Evolutionary conservation across 192 early-diverging fungal species (phyloP).

Genomic region (Mortierella hygrophila): DNA sequence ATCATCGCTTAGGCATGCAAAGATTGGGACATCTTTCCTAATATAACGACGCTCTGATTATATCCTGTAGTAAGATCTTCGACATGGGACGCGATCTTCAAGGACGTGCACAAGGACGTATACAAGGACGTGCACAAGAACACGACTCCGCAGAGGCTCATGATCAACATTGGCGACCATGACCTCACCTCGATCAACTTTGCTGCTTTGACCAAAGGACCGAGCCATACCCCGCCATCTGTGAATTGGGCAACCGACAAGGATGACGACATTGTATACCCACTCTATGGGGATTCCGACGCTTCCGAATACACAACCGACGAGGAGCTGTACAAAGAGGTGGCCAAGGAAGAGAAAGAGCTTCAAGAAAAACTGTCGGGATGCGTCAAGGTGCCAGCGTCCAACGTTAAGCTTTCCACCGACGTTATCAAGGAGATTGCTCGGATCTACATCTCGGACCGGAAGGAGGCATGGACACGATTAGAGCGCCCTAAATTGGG

Average conservation of each 20-base stretch:
- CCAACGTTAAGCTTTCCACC: not conserved
- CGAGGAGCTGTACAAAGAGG: constrained; percentile 43
- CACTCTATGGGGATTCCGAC: constrained; percentile 46
- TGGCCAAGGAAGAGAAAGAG: constrained; percentile 31
- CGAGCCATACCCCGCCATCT: not conserved
- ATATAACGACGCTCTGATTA: not conserved
- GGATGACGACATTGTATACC: constrained; percentile 18
- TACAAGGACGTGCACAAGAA: not conserved
- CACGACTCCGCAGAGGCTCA: not conserved
- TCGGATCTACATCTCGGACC: constrained; percentile 12
- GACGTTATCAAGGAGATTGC: not conserved
- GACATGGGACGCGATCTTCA: constrained; percentile 37
- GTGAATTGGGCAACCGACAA: not conserved
- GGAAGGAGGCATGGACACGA: constrained; percentile 13
- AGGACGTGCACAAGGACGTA: not conserved
- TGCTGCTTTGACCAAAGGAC: constrained; percentile 11
- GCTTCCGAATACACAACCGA: constrained; percentile 47
- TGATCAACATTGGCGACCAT: not conserved
- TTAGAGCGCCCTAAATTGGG: not conserved
- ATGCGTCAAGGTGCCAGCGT: not conserved
- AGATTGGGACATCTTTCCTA: not conserved
- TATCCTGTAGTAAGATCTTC: constrained; percentile 8
- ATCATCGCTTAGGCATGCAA: not conserved
- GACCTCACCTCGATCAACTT: constrained; percentile 40
- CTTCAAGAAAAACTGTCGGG: not conserved